Evolutionary conservation across 2,329 filamentous ascomycete species (phyloP), one percentile per base, ranked within the genome.

Genomic region (Penicillium sclerotiorum): DNA sequence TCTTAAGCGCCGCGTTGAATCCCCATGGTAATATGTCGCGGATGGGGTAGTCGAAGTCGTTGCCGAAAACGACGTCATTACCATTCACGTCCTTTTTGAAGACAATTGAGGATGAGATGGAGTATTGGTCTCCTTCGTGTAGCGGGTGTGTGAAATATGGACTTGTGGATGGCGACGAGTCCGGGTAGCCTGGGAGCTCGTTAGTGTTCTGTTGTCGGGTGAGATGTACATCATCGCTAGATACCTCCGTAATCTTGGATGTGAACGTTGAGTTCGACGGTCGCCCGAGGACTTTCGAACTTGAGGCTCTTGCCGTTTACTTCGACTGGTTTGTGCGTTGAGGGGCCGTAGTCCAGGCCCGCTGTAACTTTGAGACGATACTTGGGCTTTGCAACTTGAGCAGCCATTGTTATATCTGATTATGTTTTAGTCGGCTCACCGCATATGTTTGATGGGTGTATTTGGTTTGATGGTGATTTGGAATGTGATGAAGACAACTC

Each of bases 11-110:
- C 9, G 89, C 87, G 66, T n/a, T 84, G 71, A 96, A 95, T 0
- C 93, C 91, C 0, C 90, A 90, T 0, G 93, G 93, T 2, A 97
- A 77, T 13, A 86, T 83, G 66, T 96, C 88, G 23, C 91, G 84
- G 60, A 97, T 94, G 0, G 94, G 90, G 43, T 88, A 83, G 65
- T 96, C 92, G 67, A 97, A 96, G 76, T 96, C 91, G 69, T 97
- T 97, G 36, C 93, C 93, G 62, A 96, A 96, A 47, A 96, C 85
- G 3, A 97, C 78, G 55, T 95, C 85, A 22, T 82, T 71, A 37
- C 84, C 90, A 3, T 79, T 77, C 49, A 95, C 84, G 28, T 71
- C 71, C 25, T 74, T 62, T 62, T 88, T 89, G 13, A 88, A 89
- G 0, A 81, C 84, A 70, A 96, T 89, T 39, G 83, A 81, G 66